Evolutionary conservation across 257 asterid species (phyloP).

Genomic region (Nicotiana tabacum): DNA sequence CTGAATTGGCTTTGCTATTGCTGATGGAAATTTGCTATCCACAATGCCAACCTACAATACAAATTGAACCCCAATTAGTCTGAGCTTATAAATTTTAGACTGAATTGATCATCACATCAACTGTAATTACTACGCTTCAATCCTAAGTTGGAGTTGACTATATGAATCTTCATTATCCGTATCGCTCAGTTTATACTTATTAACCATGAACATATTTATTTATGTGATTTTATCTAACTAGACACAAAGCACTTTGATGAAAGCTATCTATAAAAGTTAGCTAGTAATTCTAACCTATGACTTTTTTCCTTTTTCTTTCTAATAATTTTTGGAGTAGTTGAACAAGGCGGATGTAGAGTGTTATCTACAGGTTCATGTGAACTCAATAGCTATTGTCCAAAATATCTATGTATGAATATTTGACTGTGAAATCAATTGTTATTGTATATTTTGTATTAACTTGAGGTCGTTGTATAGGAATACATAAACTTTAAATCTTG

Average conservation of each 20-base stretch:
- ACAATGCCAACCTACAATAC: slow-evolving; percentile 30
- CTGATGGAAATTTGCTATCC: slow-evolving; percentile 5
- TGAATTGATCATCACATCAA: background rate
- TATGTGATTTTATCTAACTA: background rate
- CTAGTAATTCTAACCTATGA: background rate
- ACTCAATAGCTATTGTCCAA: too few relatives aligned
- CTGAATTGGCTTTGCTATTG: slow-evolving; percentile 20
- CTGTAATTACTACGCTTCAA: background rate
- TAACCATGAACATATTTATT: background rate
- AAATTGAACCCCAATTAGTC: background rate
- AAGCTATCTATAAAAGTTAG: background rate
- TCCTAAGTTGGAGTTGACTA: background rate
- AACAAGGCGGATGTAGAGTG: too few relatives aligned
- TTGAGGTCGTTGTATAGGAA: too few relatives aligned
- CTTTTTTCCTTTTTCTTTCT: background rate
- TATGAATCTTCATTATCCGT: too few relatives aligned
- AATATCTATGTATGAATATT: too few relatives aligned
- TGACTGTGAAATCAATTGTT: too few relatives aligned
- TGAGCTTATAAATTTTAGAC: background rate
- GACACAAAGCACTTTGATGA: background rate
- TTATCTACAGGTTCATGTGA: too few relatives aligned
- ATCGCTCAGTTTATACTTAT: too few relatives aligned
- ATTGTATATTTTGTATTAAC: too few relatives aligned
- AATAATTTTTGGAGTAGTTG: background rate
- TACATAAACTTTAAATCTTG: too few relatives aligned